Base-by-base conservation (phyloP, 2,329 filamentous ascomycete genomes). In the Xylariaceae sp. region DNA sequence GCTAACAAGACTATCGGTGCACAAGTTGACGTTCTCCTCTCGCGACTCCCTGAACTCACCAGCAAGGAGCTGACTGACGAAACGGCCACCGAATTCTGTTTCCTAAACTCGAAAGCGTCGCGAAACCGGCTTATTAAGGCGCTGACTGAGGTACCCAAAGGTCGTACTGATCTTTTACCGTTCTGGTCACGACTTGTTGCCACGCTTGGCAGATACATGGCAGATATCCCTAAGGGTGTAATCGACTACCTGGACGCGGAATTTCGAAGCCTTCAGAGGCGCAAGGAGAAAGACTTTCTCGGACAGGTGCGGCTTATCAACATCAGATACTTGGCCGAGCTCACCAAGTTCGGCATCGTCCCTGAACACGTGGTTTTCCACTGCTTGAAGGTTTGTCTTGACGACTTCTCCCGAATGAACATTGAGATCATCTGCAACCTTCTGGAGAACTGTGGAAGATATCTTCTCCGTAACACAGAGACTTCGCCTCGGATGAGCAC, bases 301-400 rank as follows among this genome's bases (percentile, higher is more conserved):
- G 90, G 90, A 1, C 90, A 95, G 63, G 88, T 96, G 34, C 84
- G 92, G 30, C 82, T 94, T 51, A 83, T 85, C 63, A 97, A 97
- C 58, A 89, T 97, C 47, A 86, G 94, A n/a, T 98, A 98, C 60
- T 78, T 98, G 35, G 89, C 92, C 6, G 92, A 98, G 64, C 68
- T 98, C 57, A 98, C 92, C 43, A 98, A 98, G 59, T 98, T 98
- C 57, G 90, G 92, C 21, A 88, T 96, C 21, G 92, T 98, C 7
- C 92, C 94, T 1, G 92, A 98, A 62, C 92, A 98, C 63, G 90
- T 98, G 48, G 94, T 98, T 38, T 98, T 98, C 59, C 92, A 98
- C 59, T 98, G 92, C 59, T 78, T 98, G 53, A 98, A 96, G 63
- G 90, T 98, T 60, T 94, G 90, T 51, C 68, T 98, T 18, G 92